Conservation (phyloP, 345 rosid genomes). For the Acer negundo region DNA sequence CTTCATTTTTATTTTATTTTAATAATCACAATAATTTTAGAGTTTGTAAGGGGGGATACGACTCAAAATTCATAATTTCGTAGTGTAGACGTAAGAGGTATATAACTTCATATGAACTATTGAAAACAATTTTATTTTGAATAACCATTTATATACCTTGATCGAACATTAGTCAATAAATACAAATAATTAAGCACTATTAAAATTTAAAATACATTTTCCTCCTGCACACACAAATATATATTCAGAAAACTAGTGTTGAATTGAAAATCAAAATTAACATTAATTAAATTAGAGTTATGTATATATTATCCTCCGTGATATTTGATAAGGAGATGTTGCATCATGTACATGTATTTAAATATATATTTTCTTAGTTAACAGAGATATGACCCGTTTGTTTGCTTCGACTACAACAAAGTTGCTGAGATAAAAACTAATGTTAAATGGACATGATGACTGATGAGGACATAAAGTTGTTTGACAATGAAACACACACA, state of each 20-base stretch:
- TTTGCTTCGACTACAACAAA: conserved; percentile 28
- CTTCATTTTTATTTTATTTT: no score
- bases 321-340: background rate
- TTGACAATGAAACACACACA: conserved; percentile 26
- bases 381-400: conserved; percentile 20
- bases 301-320: background rate
- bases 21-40: no score
- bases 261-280: background rate
- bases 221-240: no score
- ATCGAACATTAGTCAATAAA: no score
- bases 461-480: conserved; percentile 58
- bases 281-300: background rate
- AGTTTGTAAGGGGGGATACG: no score
- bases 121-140: no score
- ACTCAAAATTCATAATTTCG: no score
- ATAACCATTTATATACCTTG: background rate
- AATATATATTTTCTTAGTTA: background rate
- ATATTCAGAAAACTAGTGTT: background rate
- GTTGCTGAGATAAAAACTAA: conserved; percentile 12
- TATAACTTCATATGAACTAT: no score
- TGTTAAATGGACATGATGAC: conserved; percentile 27
- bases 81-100: no score
- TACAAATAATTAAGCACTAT: background rate
- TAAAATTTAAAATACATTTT: no score
- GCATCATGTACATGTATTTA: no score